A percentile compares a stretch with the other conserved stretches of the same genome.
These are phyloP conservation scores for Russula foetens DNA, from an alignment of 768 basidiomycete genomes.

Conservation along the genomic window DNA sequence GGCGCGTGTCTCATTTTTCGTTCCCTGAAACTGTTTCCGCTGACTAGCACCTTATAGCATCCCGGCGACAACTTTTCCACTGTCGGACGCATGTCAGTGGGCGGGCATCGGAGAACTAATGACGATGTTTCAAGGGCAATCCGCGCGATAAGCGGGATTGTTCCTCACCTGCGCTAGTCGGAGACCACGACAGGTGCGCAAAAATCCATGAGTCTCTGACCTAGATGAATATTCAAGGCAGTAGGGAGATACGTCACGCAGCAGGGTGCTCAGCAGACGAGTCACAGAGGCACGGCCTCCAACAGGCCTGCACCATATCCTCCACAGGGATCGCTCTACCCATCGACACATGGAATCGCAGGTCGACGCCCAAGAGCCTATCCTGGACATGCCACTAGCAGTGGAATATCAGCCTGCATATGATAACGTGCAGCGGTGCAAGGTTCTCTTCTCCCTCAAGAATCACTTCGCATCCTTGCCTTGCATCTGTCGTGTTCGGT, in stretches of 20 bases:
- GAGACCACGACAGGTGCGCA: background rate
- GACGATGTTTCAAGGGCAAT: background rate
- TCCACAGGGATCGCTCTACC: background rate
- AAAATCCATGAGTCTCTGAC: too few species aligned
- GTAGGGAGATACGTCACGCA: background rate
- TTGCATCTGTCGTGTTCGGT: too few species aligned
- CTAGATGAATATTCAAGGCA: background rate
- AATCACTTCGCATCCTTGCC: too few species aligned
- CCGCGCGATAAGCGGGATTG: background rate
- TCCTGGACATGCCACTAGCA: background rate
- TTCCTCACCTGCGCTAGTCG: background rate
- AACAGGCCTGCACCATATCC: background rate
- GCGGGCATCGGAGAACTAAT: background rate
- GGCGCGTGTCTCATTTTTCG: too few species aligned
- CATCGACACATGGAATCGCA: background rate
- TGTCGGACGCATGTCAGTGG: background rate
- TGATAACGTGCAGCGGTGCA: too few species aligned
- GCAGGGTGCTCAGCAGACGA: background rate
- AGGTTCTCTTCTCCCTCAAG: too few species aligned
- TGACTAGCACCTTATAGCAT: too few species aligned
- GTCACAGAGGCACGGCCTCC: background rate
- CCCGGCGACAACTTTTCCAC: too few species aligned
- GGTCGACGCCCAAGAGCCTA: background rate
- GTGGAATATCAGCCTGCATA: too few species aligned
- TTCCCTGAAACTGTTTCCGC: too few species aligned